Base-by-base conservation (phyloP, 2,329 filamentous ascomycete genomes). In the Bipolaris victoriae region DNA sequence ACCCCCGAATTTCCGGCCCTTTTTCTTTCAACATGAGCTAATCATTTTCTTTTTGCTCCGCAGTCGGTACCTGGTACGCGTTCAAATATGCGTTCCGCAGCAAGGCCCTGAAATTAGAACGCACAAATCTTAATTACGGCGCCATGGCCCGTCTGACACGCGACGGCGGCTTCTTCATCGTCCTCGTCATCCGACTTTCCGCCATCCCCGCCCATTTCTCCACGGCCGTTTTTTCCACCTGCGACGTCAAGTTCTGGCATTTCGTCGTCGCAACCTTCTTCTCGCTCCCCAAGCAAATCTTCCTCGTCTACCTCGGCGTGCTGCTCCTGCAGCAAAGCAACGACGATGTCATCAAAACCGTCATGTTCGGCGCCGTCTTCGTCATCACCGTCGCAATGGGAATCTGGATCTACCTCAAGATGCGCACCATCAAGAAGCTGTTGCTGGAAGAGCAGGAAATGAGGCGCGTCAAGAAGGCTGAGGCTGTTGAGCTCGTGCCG, bases 181-280 rank as follows among this genome's bases (percentile, higher is more conserved):
- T 75, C 22, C 65, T 75, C 10, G 33, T 75, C 20, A 75, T 75
- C 51, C 71, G 73, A 7, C 64, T 75, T 7, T 70, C 66, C 35
- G 73, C 71, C n/a, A 66, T 74, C 26, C 73, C 73, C 7, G 64
- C 70, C 35, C 73, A 75, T 58, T 74, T 75, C 58, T 70, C 66
- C 18, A 74, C 72, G 16, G 73, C 72, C 40, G 72, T 74, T 1
- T 75, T 75, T 50, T 72, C 70, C 18, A 75, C 73, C 35, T 75
- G 71, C 62, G 69, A 75, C 57, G 73, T 75, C 46, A 74, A 72
- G 16, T 75, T 75, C 60, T 73, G 70, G 68, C 63, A 69, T 53
- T 75, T 75, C 33, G 64, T 71, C 36, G 64, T 75, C 39, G 70
- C 73, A 1, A 74, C 73, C 5, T 65, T 74, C 39, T 58, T 72